A percentile compares a stretch with the other conserved stretches of the same genome.
phyloP scores from a whole-genome alignment of 2,329 filamentous ascomycete species.

The Venturia nashicola region DNA sequence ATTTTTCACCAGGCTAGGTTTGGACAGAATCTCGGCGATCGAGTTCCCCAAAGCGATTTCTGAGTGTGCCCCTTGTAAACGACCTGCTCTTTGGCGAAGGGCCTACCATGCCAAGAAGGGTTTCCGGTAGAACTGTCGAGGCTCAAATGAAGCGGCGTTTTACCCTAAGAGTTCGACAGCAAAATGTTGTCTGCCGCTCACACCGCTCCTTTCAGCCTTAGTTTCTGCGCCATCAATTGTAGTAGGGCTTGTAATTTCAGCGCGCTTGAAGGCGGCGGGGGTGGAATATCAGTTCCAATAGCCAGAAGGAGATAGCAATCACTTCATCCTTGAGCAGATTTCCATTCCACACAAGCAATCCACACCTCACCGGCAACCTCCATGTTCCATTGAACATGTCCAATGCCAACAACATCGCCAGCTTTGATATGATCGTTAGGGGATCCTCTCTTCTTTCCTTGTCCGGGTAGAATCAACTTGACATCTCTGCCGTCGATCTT shows the following conservation, averaged over 20 bases:
- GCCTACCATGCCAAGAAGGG: neutral
- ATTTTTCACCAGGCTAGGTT: neutral
- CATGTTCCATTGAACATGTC: constrained; percentile 30
- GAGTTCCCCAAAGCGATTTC: neutral
- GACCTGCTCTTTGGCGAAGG: neutral
- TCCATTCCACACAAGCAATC: constrained; percentile 32
- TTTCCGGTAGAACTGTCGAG: neutral
- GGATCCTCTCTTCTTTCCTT: constrained; percentile 15
- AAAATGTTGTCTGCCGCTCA: neutral
- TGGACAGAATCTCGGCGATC: neutral
- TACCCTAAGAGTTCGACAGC: neutral
- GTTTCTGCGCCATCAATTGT: neutral
- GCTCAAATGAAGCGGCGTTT: too few species aligned
- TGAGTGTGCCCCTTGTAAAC: neutral
- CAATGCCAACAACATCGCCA: constrained; percentile 22
- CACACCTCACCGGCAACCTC: constrained; percentile 22
- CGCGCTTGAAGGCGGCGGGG: neutral
- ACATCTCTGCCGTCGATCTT: constrained; percentile 12
- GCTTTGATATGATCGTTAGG: constrained; percentile 14
- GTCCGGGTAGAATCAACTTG: constrained; percentile 19
- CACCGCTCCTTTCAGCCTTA: neutral
- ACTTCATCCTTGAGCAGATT: constrained; percentile 11
- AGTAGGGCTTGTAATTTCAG: neutral
- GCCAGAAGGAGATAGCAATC: neutral
- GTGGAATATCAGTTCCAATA: neutral